Percentiles rank a stretch among this genome's conserved stretches.
Conservation (phyloP, 345 rosid species). For the Heritiera littoralis region DNA sequence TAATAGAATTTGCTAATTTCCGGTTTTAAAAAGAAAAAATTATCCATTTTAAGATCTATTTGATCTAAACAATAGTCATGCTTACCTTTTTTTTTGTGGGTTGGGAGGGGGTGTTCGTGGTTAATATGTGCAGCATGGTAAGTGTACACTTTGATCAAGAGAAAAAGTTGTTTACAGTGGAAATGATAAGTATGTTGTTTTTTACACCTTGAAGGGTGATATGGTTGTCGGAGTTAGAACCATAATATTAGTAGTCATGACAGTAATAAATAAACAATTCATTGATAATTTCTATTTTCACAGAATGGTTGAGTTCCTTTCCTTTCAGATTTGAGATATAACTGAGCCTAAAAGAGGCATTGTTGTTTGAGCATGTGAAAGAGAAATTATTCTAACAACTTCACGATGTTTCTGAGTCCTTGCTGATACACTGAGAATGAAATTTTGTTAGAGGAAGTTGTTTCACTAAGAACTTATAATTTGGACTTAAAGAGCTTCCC, state of each 20-base stretch:
- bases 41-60: background rate
- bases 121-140: background rate
- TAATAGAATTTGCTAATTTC: conserved; percentile 13
- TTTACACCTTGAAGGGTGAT: background rate
- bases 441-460: background rate
- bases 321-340: background rate
- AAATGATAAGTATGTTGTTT: background rate
- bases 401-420: background rate
- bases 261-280: background rate
- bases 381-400: background rate
- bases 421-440: background rate
- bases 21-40: background rate
- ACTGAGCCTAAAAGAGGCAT: background rate
- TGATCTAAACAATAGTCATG: background rate
- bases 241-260: background rate
- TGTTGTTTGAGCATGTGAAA: background rate
- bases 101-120: background rate
- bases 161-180: background rate
- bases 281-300: background rate
- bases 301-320: background rate
- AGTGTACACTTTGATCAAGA: background rate
- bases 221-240: background rate
- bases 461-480: background rate
- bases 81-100: background rate
- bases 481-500: background rate